These are phyloP conservation scores for Hericium coralloides DNA, from an alignment of 768 basidiomycete genomes.

Conservation along the genomic window DNA sequence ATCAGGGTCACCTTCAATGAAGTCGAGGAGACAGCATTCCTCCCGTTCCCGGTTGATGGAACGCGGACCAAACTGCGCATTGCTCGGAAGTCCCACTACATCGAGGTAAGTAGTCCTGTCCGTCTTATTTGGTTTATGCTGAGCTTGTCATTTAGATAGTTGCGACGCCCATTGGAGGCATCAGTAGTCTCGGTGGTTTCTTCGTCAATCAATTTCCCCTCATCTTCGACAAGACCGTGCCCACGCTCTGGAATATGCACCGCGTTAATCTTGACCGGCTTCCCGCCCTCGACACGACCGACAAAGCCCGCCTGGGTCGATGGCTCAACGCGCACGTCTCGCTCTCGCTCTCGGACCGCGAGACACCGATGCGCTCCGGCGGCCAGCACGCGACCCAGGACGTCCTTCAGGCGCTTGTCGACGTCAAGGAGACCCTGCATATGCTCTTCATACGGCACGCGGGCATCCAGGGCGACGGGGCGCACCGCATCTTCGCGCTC, in stretches of 20 bases:
- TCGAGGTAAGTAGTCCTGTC: conserved; percentile 22
- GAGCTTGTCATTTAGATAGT: conserved; percentile 25
- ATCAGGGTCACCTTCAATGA: conserved; percentile 24
- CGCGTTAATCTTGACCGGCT: conserved; percentile 28
- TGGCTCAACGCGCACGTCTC: conserved; percentile 28
- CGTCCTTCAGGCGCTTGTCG: conserved; percentile 20
- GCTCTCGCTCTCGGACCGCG: conserved; percentile 25
- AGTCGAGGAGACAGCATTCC: conserved; percentile 22
- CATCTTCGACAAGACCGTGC: neutral
- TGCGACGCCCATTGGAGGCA: conserved; percentile 12
- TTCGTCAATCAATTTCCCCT: conserved; percentile 22
- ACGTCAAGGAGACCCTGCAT: conserved; percentile 26
- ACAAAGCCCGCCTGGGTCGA: conserved; percentile 1
- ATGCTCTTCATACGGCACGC: conserved; percentile 17
- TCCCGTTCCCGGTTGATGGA: conserved; percentile 37
- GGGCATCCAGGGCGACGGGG: conserved; percentile 17
- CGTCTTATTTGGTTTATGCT: neutral
- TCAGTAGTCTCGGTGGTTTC: conserved; percentile 11
- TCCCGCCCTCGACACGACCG: conserved; percentile 23
- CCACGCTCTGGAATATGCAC: conserved; percentile 29
- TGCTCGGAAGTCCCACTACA: conserved; percentile 46
- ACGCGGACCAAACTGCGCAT: conserved; percentile 33
- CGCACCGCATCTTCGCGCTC: neutral
- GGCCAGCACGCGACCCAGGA: conserved; percentile 9
- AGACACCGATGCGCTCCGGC: conserved; percentile 11